Base-by-base conservation (phyloP, 2,329 filamentous ascomycete species). In the Xylaria sp. region DNA sequence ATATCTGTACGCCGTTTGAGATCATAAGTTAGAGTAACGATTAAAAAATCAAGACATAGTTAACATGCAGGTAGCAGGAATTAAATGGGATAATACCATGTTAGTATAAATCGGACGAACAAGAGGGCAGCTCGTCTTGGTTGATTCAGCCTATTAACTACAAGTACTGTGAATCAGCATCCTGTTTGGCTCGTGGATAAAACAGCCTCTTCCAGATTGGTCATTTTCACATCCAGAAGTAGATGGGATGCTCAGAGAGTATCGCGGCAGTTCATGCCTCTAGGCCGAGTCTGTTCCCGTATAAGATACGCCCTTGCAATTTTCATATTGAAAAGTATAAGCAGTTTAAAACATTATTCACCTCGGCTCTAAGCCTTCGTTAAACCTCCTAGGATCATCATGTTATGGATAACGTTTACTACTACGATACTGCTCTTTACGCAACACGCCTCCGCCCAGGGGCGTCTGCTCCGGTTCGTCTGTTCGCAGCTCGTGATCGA, bases 401-500 rank as follows among this genome's bases (percentile, higher is more conserved):
- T 73, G 69, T 63, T 65, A 53, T 62, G 66, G 65, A 62, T 51
- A 60, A 27, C 62, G 58, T 49, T 73, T 60, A 56, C 61, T 33
- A 63, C 42, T 63, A 27, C 42, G 7, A 29, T 45, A n/a, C 69
- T 67, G 61, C 67, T 73, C 54, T 54, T 69, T 39, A 69, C 69
- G 50, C 69, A 69, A 42, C 42, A 59, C 56, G 71, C 49, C 66
- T 69, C 62, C 10, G 71, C 71, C 11, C 61, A 64, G 56, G 63
- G 61, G 65, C 71, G 44, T 53, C 68, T 71, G 61, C 67, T 73
- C 60, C 71, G 72, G 38, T 73, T 73, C 44, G 68, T 67, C 44
- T 73, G 72, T 65, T 72, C 71, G 25, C 69, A 72, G 66, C 67
- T 73, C 36, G 71, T 71, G 20, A 68, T 69, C 64, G 72, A 73